Conservation (phyloP, 805 yeast species). For the Grigorovia yakushimaensis region DNA sequence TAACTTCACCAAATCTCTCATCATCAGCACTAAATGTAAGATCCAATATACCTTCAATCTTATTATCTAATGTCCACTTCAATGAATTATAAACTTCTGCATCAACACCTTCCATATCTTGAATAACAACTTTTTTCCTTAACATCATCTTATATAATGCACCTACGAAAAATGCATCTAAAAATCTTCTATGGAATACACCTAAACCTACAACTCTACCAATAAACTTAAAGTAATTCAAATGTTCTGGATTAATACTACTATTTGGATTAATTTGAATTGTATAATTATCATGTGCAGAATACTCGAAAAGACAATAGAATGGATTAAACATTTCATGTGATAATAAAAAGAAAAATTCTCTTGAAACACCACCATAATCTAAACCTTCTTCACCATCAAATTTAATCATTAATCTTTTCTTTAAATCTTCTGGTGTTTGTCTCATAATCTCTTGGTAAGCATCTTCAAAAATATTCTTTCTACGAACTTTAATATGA, state of each 20-base stretch:
- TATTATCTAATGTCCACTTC: slow-evolving; percentile 93
- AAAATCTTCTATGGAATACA: slow-evolving; percentile 94
- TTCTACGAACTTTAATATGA: slow-evolving; percentile 94
- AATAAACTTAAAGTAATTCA: slow-evolving; percentile 94
- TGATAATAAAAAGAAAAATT: slow-evolving; percentile 88
- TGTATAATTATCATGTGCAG: slow-evolving; percentile 96
- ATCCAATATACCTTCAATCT: slow-evolving; percentile 78
- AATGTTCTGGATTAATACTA: slow-evolving; percentile 94
- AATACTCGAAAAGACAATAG: slow-evolving; percentile 93
- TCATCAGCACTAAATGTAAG: slow-evolving; percentile 84
- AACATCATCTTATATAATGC: slow-evolving; percentile 97
- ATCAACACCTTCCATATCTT: slow-evolving; percentile 98
- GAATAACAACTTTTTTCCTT: slow-evolving; percentile 85
- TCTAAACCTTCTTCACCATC: slow-evolving; percentile 99
- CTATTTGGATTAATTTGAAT: slow-evolving; percentile 96
- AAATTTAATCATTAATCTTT: slow-evolving; percentile 93
- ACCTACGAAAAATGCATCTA: slow-evolving; percentile 97
- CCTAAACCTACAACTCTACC: slow-evolving; percentile 98
- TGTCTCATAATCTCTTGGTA: slow-evolving; percentile 98
- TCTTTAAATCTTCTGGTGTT: slow-evolving; percentile 95
- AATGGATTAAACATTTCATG: slow-evolving; percentile 99
- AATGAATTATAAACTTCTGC: slow-evolving; percentile 91
- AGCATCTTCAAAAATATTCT: slow-evolving; percentile 92
- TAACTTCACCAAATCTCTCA: slow-evolving; percentile 90
- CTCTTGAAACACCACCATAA: slow-evolving; percentile 98